phyloP scores from a whole-genome alignment of 371 early-diverging fungal genomes.

The Choanephora cucurbitarum region DNA sequence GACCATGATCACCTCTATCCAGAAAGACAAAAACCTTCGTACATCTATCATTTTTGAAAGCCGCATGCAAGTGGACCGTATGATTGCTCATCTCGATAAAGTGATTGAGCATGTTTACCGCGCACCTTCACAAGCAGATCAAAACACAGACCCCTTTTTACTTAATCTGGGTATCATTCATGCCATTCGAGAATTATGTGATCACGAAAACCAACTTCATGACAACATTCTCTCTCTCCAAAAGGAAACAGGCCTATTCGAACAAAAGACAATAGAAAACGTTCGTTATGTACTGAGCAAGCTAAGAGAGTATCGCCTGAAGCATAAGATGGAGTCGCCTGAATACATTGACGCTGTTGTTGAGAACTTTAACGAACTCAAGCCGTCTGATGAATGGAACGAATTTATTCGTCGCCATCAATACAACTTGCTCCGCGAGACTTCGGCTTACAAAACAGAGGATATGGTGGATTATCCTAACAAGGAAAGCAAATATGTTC shows the following conservation, averaged over 20 bases:
- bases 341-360: slow-evolving; percentile 30
- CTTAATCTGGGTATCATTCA: slow-evolving; percentile 38
- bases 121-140: slow-evolving; percentile 29
- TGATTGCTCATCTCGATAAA: slow-evolving; percentile 32
- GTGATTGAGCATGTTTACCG: slow-evolving; percentile 23
- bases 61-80: slow-evolving; percentile 30
- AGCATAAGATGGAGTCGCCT: slow-evolving; percentile 35
- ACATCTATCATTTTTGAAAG: slow-evolving; percentile 35
- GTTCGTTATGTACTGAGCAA: slow-evolving; percentile 29
- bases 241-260: slow-evolving; percentile 43
- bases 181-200: slow-evolving; percentile 30
- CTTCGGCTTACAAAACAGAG: slow-evolving; percentile 48
- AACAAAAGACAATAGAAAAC: slow-evolving; percentile 39
- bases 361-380: slow-evolving; percentile 23
- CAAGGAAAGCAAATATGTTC: slow-evolving; percentile 34
- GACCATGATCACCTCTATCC: slow-evolving; percentile 28
- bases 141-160: slow-evolving; percentile 40
- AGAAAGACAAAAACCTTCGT: slow-evolving; percentile 36
- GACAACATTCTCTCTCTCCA: slow-evolving; percentile 44
- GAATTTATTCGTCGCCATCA: slow-evolving; percentile 43
- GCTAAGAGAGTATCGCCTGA: slow-evolving; percentile 33
- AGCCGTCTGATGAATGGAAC: slow-evolving; percentile 46
- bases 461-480: slow-evolving; percentile 41
- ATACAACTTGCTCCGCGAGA: slow-evolving; percentile 33
- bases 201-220: slow-evolving; percentile 49